These are phyloP conservation scores for Amaranthus hypochondriacus DNA, from an alignment of 148 eudicot species.

Conservation along the genomic window DNA sequence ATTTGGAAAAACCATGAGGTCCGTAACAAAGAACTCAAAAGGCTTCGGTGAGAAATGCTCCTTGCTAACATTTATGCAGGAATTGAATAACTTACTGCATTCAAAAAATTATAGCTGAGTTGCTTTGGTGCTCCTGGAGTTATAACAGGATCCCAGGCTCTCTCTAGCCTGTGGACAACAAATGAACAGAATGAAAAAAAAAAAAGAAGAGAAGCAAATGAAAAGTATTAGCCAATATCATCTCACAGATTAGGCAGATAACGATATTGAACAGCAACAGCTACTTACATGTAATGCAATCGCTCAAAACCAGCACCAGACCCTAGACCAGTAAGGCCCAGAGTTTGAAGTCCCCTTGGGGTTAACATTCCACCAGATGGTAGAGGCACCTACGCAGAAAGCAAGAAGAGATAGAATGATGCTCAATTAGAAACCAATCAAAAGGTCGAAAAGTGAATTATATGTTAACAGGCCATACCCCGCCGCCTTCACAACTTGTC, in stretches of 20 bases:
- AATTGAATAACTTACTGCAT: constrained; percentile 53
- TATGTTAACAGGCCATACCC: constrained; percentile 46
- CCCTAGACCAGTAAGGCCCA: constrained; percentile 89
- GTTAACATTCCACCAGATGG: constrained; percentile 95
- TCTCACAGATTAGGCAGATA: neutral
- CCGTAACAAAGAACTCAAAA: neutral
- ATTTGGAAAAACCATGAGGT: neutral
- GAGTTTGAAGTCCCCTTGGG: constrained; percentile 78
- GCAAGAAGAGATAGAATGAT: neutral
- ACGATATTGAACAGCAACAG: constrained; percentile 8
- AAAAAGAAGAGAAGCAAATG: neutral
- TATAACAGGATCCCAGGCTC: constrained; percentile 89
- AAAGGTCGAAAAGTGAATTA: neutral
- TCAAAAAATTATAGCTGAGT: constrained; percentile 77
- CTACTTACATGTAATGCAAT: constrained; percentile 72
- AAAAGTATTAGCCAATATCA: neutral
- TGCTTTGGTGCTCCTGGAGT: constrained; percentile 66
- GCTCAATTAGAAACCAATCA: neutral
- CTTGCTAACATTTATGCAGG: neutral
- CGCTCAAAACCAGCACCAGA: constrained; percentile 88
- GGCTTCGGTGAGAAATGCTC: neutral
- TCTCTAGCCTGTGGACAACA: constrained; percentile 57
- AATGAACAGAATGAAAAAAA: neutral
- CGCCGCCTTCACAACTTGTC: constrained; percentile 69
- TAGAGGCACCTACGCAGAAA: constrained; percentile 54